Base-by-base conservation (phyloP, 768 basidiomycete species). In the Termitomyces titanicus region DNA sequence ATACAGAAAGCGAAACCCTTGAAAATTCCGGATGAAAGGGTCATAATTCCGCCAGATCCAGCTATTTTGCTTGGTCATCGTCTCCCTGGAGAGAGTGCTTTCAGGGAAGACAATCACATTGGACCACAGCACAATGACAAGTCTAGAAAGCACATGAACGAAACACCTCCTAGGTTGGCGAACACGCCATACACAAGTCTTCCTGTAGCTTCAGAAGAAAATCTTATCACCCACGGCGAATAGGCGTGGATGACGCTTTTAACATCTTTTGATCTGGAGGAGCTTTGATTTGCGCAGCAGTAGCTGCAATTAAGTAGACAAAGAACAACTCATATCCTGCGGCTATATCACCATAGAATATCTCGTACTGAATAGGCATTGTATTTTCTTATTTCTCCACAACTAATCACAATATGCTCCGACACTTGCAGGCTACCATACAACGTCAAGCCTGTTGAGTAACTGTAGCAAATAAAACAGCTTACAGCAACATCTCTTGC, bases 401-500 rank as follows among this genome's bases (percentile, higher is more conserved):
- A 46, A 15, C 33, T 56, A 93, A 69, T 94, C 92, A 63, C 85
- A 88, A 71, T 89, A 92, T 20, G 90, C 92, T 24, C 92, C 92
- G 48, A 84, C 72, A 64, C 79, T 91, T 45, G 92, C 92, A 53
- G 91, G 87, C 92, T 93, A 61, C 35, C 56, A 35, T 47, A 59
- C 35, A 33, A 49, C 59, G 37, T 42, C 49, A 35, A 60, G 37
- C 22, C 7, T 38, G 39, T 18, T 44, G n/a, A 24, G 35, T 33
- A 24, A 39, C 45, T 5, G 50, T 29, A 55, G 25, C 46, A 47
- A 20, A 49, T 31, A n/a, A 46, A 60, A 43, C 51, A 24, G 76
- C 90, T 79, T 65, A 92, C 92, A 52, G 87, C 88, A 49, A 93
- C 92, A 67, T 93, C 91, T 61, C 91, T 74, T 12, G 91, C 91